Base-by-base conservation (phyloP, 2,329 filamentous ascomycete species). In the Trichoderma sp. region DNA sequence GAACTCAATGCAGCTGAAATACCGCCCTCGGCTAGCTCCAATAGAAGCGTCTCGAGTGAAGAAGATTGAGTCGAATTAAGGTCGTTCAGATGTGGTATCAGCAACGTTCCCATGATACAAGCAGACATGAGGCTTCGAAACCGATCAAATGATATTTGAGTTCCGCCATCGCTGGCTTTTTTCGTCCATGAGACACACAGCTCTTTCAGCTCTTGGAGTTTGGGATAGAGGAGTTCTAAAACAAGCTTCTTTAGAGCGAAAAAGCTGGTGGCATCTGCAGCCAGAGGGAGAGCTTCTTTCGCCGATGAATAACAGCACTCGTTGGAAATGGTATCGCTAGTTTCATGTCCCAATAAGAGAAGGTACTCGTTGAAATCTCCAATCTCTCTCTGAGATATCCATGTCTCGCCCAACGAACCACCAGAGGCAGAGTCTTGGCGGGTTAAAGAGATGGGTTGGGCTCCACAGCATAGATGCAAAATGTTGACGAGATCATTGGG, bases 401-500 rank as follows among this genome's bases (percentile, higher is more conserved):
- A 84, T 2, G 84, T 82, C 71, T 88, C 85, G 11, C 82, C 80
- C 53, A 89, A 81, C 1, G 81, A 75, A 0, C 86, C 85, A 7
- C 85, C 85, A n/a, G 85, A 84, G 2, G 82, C 78, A 34, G 81
- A 77, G 15, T 81, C 78, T 3, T 79, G 76, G 1, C 72, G 73
- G 9, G 76, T 73, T 61, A 81, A 76, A 5, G 76, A 70, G 20
- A 86, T 72, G 6, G 78, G 75, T 5, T 80, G 75, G 36, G 80
- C 76, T 11, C 93, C 92, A 47, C 92, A 90, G 76, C 92, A 93
- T 17, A 87, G 86, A 73, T 89, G 84, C n/a, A 97, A 79, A 5
- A 97, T 81, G 74, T 89, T 89, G 47, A 92, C 81, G 26, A 97
- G 80, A 74, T 94, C 89, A 36, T 86, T 78, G 4, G 92, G 89